Conservation (phyloP, 2,329 filamentous ascomycete genomes). For the Xylariaceae sp. region DNA sequence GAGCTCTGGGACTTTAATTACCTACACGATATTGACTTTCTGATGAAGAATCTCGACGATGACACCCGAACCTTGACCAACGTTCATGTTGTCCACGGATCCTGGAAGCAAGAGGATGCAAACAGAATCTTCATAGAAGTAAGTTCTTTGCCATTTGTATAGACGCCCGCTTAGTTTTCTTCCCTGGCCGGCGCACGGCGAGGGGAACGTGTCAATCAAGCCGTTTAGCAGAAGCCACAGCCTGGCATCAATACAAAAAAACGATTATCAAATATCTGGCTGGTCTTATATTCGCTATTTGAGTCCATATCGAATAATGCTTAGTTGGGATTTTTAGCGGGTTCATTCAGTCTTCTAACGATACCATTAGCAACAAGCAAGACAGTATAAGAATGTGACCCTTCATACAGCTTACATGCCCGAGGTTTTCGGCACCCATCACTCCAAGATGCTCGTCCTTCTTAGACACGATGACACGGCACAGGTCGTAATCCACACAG, state of each 20-base stretch:
- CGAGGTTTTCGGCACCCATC: slow-evolving; percentile 82
- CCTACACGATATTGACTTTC: slow-evolving; percentile 56
- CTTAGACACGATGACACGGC: slow-evolving; percentile 71
- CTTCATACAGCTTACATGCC: slow-evolving; percentile 74
- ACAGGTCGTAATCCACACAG: slow-evolving; percentile 80
- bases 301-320: background rate
- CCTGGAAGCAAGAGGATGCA: slow-evolving; percentile 63
- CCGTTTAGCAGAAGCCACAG: background rate
- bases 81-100: slow-evolving; percentile 57
- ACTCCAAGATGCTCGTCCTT: slow-evolving; percentile 81
- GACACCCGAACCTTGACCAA: slow-evolving; percentile 47
- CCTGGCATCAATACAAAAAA: background rate
- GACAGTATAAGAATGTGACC: slow-evolving; percentile 61
- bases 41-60: slow-evolving; percentile 51
- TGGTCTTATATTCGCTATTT: background rate
- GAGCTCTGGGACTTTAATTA: slow-evolving; percentile 71
- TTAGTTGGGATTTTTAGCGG: background rate
- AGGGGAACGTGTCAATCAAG: too few relatives aligned
- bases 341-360: slow-evolving; percentile 14
- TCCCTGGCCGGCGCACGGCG: background rate
- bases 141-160: slow-evolving; percentile 23
- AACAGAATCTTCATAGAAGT: slow-evolving; percentile 57
- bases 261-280: background rate
- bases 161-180: background rate
- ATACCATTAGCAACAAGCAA: slow-evolving; percentile 52